Base-by-base conservation (phyloP, 2,329 filamentous ascomycete species). In the Talaromyces sp. region DNA sequence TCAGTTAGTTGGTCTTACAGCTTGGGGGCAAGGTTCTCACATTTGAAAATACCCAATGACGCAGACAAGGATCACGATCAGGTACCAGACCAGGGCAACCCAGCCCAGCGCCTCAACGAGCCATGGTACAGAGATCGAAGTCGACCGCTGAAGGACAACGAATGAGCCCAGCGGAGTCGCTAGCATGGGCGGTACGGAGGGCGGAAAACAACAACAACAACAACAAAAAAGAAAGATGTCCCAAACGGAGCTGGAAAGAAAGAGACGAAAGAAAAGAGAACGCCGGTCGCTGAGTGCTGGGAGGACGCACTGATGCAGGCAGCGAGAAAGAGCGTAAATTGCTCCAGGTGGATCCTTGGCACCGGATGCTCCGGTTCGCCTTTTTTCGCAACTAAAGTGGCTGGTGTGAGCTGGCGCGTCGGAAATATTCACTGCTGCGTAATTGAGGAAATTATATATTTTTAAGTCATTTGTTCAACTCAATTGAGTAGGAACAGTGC, bases 41-140 rank as follows among this genome's bases (percentile, higher is more conserved):
- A 88, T 77, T 71, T 86, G 84, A 58, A 78, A 73, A 70, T 84
- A 83, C 57, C 86, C 86, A 68, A 88, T 78, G 49, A 75, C 73
- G 69, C 83, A 85, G 44, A 89, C 84, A 27, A 78, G 65, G 65
- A 80, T 77, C 61, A 88, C 83, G 59, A 79, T 75, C 55, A 79
- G 65, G 67, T 83, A 86, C 84, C 84, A 87, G 65, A 81, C 75
- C 66, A 86, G 72, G 65, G 72, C 72, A 52, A 75, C 68, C 73
- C 81, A 82, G 65, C 76, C 78, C 62, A 74, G 69, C 56, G 42
- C 30, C 36, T 77, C 80, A 65, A 80, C 69, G 55, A 78, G 66
- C 70, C 68, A 69, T 54, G 63, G 62, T 33, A 52, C n/a, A 28
- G 53, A 49, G 27, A 33, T 32, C 30, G 49, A 17, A 2, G 57